Evolutionary conservation across 1,139 yeast genomes (phyloP), one percentile per base, ranked within the genome.

Genomic region (Suhomyces chickasaworum): DNA sequence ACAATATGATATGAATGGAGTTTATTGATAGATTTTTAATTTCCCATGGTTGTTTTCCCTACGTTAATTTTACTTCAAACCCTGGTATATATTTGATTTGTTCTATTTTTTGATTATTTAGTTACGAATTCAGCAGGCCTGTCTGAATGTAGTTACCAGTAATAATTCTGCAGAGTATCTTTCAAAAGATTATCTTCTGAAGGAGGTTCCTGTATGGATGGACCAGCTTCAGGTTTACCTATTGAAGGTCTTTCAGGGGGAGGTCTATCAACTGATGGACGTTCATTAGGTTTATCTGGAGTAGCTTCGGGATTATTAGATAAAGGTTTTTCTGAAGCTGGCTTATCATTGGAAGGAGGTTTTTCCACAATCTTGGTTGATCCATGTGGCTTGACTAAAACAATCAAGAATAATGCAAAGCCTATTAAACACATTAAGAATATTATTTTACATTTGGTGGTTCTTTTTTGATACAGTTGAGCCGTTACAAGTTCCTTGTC

Each of bases 401-500:
- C 81, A 9, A 90, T 64, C 56, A 91, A 77, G 46, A 91, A 73
- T 46, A 90, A 69, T 3, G 88, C 86, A 47, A 89, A 70, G 23
- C 89, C 95, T 30, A 90, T 64, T 48, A 93, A 71, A 13, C 82
- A 68, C 51, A 93, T 68, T 40, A 93, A 73, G 43, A 93, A 73
- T 13, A 93, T 91, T 37, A 93, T 68, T 64, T 90, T 91, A 68
- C 98, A 93, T 64, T 91, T 93, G 47, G 93, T 90, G 1, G 96
- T 88, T 51, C 95, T 75, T 62, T 86, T 85, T 60, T 93, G 99
- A 66, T 91, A 89, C 22, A 74, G 71, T 39, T 86, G 83, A 0
- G 98, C 98, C 55, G 81, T 76, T 18, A 80, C 71, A 48, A 93
- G 72, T 65, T 93, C 95, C 53, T 82, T 80, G 52, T 87, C 89